Conservation (phyloP, 345 rosid genomes). For the Stellera chamaejasme region DNA sequence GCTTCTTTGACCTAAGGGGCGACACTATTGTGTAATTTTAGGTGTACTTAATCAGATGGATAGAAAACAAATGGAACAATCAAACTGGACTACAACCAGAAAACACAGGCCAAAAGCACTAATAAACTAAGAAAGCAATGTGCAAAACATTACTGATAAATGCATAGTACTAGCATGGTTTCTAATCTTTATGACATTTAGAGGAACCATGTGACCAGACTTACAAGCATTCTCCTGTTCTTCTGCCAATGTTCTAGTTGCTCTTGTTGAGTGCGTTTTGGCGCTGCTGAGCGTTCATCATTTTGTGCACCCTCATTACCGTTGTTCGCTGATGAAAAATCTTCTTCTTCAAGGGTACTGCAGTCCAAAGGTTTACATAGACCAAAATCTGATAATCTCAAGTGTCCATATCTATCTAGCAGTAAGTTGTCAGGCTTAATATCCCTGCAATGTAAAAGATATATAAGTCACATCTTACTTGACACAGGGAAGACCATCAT, state of each 20-base stretch:
- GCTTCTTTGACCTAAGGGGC: neutral
- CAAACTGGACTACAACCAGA: neutral
- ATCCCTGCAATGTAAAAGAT: slow-evolving; percentile 43
- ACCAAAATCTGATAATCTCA: slow-evolving; percentile 93
- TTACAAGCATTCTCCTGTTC: slow-evolving; percentile 88
- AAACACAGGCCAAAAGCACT: neutral
- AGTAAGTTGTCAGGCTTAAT: slow-evolving; percentile 93
- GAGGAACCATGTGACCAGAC: slow-evolving; percentile 11
- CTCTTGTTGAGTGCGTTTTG: slow-evolving; percentile 82
- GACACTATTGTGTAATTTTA: neutral
- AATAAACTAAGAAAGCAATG: neutral
- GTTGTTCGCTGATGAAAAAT: slow-evolving; percentile 40
- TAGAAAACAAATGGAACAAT: too few relatives aligned
- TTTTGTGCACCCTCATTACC: slow-evolving; percentile 30
- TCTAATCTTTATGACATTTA: neutral
- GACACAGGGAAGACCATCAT: slow-evolving; percentile 1
- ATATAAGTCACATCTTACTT: slow-evolving; percentile 5
- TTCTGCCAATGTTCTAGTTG: slow-evolving; percentile 88
- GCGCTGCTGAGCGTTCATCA: slow-evolving; percentile 36
- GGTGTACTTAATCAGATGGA: too few relatives aligned
- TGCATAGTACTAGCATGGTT: neutral
- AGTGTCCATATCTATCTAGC: slow-evolving; percentile 78
- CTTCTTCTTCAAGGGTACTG: slow-evolving; percentile 65
- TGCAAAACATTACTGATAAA: neutral
- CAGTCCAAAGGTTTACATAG: slow-evolving; percentile 90